These are phyloP conservation scores for Diversispora eburnea DNA, from an alignment of 192 early-diverging fungal genomes.

Conservation along the genomic window DNA sequence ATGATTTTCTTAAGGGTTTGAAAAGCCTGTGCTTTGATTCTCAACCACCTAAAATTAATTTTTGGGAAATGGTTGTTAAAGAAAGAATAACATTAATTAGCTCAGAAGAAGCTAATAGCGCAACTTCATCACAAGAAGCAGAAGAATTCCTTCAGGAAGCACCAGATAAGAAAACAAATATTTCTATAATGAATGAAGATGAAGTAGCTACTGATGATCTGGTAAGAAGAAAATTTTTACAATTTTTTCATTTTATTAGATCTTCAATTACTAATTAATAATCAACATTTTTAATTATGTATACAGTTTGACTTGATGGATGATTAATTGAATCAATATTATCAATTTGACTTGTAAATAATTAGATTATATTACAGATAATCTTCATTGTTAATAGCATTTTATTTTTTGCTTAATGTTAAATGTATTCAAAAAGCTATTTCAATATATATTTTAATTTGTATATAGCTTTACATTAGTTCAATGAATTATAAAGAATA, in stretches of 20 bases:
- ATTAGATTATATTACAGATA: too few relatives aligned
- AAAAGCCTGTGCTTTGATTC: conserved; percentile 36
- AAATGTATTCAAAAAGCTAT: too few relatives aligned
- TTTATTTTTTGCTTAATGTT: too few relatives aligned
- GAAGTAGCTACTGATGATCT: conserved; percentile 3
- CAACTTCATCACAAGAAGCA: conserved; percentile 46
- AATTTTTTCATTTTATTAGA: neutral
- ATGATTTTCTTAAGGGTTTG: conserved; percentile 49
- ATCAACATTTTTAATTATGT: neutral
- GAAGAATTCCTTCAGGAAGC: conserved; percentile 30
- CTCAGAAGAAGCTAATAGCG: conserved; percentile 38
- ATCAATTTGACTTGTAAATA: too few relatives aligned
- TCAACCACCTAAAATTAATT: conserved; percentile 39
- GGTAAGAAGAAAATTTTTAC: neutral
- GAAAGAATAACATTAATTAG: conserved; percentile 48
- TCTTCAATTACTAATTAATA: neutral
- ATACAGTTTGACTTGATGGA: conserved; percentile 7
- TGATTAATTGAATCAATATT: neutral
- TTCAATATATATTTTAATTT: too few relatives aligned
- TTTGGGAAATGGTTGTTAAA: conserved; percentile 51
- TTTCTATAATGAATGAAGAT: neutral
- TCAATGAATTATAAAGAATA: too few relatives aligned
- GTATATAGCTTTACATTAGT: too few relatives aligned
- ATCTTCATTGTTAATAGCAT: too few relatives aligned
- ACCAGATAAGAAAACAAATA: neutral